Evolutionary conservation across 2,329 filamentous ascomycete genomes (phyloP), one percentile per base, ranked within the genome.

Genomic region (Lachnellula occidentalis): DNA sequence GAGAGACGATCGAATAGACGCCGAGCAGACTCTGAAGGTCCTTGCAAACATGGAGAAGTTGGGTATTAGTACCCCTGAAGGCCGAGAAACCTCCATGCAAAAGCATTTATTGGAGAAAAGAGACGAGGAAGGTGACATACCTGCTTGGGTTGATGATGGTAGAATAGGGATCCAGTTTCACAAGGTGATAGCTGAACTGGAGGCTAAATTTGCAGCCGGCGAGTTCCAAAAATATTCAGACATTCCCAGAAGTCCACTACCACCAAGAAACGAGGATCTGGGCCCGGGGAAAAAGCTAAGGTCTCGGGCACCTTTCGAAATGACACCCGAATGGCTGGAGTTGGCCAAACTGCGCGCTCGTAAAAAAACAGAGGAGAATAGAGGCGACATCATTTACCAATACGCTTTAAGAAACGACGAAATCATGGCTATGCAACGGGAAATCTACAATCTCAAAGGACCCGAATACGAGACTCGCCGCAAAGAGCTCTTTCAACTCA

Each of bases 1-100:
- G 9, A 76, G 80, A 39, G 79, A 81, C 51, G 68, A 70, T 27
- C 68, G 65, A 63, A 70, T 85, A 22, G 76, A 83, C 51, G 27
- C 73, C 9, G 73, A 76, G 52, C 79, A 78, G 42, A 67, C 70
- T 4, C 65, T 68, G 14, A 62, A 58, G 0, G 67, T 73, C 1
- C 58, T 78, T 5, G 64, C 71, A 21, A 71, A 72, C n/a, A 85
- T 86, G 81, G 58, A 67, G 4, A 59, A 66, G 1, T 64, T 63
- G 0, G 74, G 74, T 0, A 52, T 80, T 1, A 57, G 53, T 9
- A 74, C 78, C 34, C 81, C 81, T 0, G 11, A 59, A 0, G 73
- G 72, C 0, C 74, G 83, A 8, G 70, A 76, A 60, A 73, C 73
- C 2, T 54, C 59, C 17, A 46, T 64, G 2, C 58, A 73, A 61